Evolutionary conservation across 371 early-diverging fungal genomes (phyloP), one percentile per base, ranked within the genome.

Genomic region (Mucor plumbeus): DNA sequence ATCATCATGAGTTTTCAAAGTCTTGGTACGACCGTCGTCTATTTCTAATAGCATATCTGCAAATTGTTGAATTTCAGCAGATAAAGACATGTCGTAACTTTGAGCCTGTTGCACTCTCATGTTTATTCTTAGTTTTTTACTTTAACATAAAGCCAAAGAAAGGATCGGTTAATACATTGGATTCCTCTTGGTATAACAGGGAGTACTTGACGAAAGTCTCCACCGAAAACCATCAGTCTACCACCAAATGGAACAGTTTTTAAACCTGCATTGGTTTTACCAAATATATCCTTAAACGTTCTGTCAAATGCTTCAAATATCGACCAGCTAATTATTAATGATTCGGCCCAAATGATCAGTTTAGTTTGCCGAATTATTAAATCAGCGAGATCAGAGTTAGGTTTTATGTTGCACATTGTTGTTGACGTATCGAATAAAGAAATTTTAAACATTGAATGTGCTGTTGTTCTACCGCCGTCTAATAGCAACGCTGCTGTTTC

Each of bases 401-500:
- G 44, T 0, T 13, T 41, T 4, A 73, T 50, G 10, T 9, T 10
- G 33, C 70, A 77, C 3, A 65, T 56, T 0, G 65, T 66, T 10
- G 39, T 6, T 41, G 40, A 54, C n/a, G 67, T 1, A n/a, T 59
- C 13, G 15, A 10, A 11, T 1, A 77, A 11, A 10, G 68, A 64
- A 17, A 72, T 69, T 40, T 68, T 67, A 58, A 77, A 73, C 0
- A 10, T n/a, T 0, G 70, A 69, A 31, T 73, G 74, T 5, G 70
- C 71, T n/a, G n/a, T n/a, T n/a, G 73, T 71, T 11, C 64, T 39
- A 9, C 71, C 68, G 43, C 63, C 65, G 26, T 55, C 40, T 21
- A 78, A 41, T 11, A 78, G 56, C 33, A 75, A 54, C 14, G 70
- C 73, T 19, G 73, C 72, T 11, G 72, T 74, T 6, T 71, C 73